These are phyloP conservation scores for Clavispora fructus DNA, from an alignment of 805 yeast species.

Conservation along the genomic window DNA sequence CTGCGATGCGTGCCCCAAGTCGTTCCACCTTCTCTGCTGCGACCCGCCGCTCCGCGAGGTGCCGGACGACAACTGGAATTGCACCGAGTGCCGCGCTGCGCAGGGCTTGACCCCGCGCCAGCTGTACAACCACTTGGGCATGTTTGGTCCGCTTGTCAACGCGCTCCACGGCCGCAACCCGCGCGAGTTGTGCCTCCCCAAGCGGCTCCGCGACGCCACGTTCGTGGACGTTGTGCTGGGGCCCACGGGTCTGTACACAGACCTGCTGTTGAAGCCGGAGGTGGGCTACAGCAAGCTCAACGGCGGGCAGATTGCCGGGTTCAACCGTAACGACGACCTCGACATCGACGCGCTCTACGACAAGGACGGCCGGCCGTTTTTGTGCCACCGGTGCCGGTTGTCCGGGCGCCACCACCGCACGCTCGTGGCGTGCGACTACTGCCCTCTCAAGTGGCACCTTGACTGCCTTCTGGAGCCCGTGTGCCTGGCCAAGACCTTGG, in stretches of 20 bases:
- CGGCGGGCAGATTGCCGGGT: conserved; percentile 31
- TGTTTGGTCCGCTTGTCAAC: conserved; percentile 54
- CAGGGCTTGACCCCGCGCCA: conserved; percentile 19
- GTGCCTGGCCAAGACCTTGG: conserved; percentile 64
- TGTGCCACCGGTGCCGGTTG: conserved; percentile 72
- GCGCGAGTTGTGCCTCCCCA: conserved; percentile 51
- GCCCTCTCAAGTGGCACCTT: conserved; percentile 79
- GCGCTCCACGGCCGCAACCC: conserved; percentile 56
- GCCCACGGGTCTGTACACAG: conserved; percentile 65
- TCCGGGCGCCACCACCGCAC: conserved; percentile 55
- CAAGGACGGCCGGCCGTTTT: conserved; percentile 58
- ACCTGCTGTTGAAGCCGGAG: conserved; percentile 42
- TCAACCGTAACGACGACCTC: conserved; percentile 42
- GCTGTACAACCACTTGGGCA: conserved; percentile 36
- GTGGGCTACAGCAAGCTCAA: conserved; percentile 35
- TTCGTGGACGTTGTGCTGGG: conserved; percentile 71
- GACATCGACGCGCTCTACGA: conserved; percentile 66
- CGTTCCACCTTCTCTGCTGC: conserved; percentile 88
- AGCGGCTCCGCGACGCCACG: conserved; percentile 52
- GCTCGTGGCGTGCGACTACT: conserved; percentile 75
- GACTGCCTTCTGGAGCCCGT: conserved; percentile 81
- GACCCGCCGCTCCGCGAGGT: conserved; percentile 83
- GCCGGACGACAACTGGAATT: conserved; percentile 90
- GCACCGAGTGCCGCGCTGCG: conserved; percentile 65
- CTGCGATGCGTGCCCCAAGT: conserved; percentile 88